phyloP scores from a whole-genome alignment of 495 filamentous ascomycete genomes.

The Lineolata rhizophorae region DNA sequence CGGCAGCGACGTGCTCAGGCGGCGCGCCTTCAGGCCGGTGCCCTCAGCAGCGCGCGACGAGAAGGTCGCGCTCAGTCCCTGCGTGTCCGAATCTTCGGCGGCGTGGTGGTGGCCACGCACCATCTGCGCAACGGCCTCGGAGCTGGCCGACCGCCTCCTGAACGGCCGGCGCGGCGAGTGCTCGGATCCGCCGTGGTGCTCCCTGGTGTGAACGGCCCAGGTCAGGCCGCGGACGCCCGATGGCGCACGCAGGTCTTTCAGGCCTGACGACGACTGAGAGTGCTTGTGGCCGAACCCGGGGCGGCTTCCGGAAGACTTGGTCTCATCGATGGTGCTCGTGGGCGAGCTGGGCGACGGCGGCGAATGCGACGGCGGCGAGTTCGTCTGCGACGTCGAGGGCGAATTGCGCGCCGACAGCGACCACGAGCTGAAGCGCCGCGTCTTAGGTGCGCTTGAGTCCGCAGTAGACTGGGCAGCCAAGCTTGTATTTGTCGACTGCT shows the following conservation, averaged over 20 bases:
- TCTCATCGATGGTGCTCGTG: slow-evolving; percentile 11
- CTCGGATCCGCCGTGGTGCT: too few species aligned
- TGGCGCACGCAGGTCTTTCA: not conserved
- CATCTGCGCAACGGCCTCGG: slow-evolving; percentile 5
- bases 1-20: slow-evolving; percentile 37
- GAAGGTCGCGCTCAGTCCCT: slow-evolving; percentile 9
- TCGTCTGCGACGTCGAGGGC: slow-evolving; percentile 8
- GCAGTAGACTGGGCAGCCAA: not conserved
- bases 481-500: not conserved
- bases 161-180: too few species aligned
- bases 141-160: slow-evolving; percentile 10
- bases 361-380: slow-evolving; percentile 7
- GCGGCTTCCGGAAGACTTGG: not conserved
- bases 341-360: slow-evolving; percentile 12
- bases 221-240: slow-evolving; percentile 3
- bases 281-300: slow-evolving; percentile 9
- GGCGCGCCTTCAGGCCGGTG: slow-evolving; percentile 41
- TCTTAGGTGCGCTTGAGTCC: slow-evolving; percentile 3
- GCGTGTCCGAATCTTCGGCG: slow-evolving; percentile 2
- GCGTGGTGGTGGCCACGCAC: not conserved
- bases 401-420: slow-evolving; percentile 8
- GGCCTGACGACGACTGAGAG: slow-evolving; percentile 7
- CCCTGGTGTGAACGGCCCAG: too few species aligned
- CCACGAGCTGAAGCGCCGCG: slow-evolving; percentile 7
- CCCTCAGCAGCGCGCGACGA: slow-evolving; percentile 32